Evolutionary conservation across 805 yeast genomes (phyloP).

Genomic region (Candida hungchunana): DNA sequence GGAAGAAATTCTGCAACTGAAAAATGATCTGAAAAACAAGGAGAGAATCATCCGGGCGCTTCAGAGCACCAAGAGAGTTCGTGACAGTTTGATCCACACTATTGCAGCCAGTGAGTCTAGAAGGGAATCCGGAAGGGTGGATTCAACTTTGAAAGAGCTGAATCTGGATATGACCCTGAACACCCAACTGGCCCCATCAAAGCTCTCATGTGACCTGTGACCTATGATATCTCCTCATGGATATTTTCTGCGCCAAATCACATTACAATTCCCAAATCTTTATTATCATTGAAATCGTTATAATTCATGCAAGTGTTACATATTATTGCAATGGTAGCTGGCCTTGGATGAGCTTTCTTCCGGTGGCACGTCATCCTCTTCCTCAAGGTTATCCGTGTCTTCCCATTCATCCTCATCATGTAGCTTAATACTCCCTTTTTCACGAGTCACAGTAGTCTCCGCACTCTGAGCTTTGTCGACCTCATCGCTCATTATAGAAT

Average conservation of each 20-base stretch:
- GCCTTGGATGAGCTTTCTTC: constrained; percentile 12
- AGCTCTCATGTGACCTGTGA: no score
- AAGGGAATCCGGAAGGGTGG: constrained; percentile 19
- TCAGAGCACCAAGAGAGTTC: constrained; percentile 57
- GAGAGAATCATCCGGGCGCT: constrained; percentile 76
- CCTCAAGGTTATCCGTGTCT: background rate
- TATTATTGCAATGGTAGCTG: background rate
- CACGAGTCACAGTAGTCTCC: no score
- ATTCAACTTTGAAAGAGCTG: constrained; percentile 19
- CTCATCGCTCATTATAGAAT: no score
- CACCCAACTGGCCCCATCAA: constrained; percentile 5
- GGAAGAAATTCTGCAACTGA: constrained; percentile 63
- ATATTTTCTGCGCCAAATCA: no score
- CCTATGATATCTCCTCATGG: no score
- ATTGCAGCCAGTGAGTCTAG: constrained; percentile 22
- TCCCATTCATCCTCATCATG: background rate
- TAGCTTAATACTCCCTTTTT: no score
- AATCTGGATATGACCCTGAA: constrained; percentile 17
- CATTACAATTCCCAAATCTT: no score
- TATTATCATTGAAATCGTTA: no score
- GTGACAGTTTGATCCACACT: constrained; percentile 33
- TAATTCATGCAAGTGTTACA: background rate
- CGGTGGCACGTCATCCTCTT: constrained; percentile 8
- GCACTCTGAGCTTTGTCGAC: no score
- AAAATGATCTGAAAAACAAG: constrained; percentile 60